Percentiles rank a stretch among this genome's conserved stretches.
These are phyloP conservation scores for Hymenoscyphus repandus DNA, from an alignment of 2,329 filamentous ascomycete species.

Conservation along the genomic window DNA sequence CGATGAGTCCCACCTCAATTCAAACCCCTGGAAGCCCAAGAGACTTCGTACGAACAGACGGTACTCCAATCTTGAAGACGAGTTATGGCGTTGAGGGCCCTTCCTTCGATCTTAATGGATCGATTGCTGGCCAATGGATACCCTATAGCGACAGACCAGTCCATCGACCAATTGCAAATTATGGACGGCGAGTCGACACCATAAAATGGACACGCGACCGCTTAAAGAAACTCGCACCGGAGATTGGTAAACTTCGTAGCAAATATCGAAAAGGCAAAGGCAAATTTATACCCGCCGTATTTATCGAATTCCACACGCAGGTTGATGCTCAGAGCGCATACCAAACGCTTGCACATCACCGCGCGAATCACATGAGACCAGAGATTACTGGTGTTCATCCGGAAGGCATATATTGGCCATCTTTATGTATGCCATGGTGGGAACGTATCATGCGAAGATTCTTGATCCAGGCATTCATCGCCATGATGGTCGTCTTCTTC, in stretches of 20 bases:
- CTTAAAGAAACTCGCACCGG: conserved; percentile 28
- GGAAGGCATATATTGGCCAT: conserved; percentile 60
- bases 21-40: conserved; percentile 5
- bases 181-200: conserved; percentile 33
- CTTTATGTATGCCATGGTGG: conserved; percentile 59
- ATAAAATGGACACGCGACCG: conserved; percentile 34
- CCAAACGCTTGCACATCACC: conserved; percentile 59
- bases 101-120: conserved; percentile 31
- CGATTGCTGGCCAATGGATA: conserved; percentile 34
- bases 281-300: conserved; percentile 52
- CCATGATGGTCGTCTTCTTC: conserved; percentile 60
- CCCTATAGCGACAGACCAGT: conserved; percentile 26
- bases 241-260: conserved; percentile 30
- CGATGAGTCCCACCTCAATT: conserved; percentile 2
- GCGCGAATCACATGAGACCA: conserved; percentile 57
- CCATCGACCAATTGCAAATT: conserved; percentile 34
- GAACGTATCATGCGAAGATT: conserved; percentile 51
- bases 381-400: conserved; percentile 59
- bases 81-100: conserved; percentile 19
- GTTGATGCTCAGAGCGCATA: conserved; percentile 58
- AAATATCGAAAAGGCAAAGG: conserved; percentile 42
- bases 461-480: conserved; percentile 46
- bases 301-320: conserved; percentile 60
- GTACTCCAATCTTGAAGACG: conserved; percentile 14
- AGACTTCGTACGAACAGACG: conserved; percentile 13